These are phyloP conservation scores for Celoporthe dispersa DNA, from an alignment of 2,329 filamentous ascomycete genomes.

Conservation along the genomic window DNA sequence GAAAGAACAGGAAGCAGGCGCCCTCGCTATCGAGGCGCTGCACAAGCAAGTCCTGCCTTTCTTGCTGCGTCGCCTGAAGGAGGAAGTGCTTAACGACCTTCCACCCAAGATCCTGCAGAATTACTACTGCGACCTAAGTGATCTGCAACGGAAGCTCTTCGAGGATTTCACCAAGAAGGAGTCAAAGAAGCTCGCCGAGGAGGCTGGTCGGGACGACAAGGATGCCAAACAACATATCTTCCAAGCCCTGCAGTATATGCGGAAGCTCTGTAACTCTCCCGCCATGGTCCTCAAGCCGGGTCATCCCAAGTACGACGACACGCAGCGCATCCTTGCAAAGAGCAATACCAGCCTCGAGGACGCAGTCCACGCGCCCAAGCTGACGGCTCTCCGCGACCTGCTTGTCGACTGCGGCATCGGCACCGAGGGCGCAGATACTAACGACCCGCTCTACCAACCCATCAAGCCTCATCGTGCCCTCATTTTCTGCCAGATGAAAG, in stretches of 20 bases:
- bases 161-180: conserved; percentile 96
- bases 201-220: conserved; percentile 84
- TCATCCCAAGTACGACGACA: conserved; percentile 87
- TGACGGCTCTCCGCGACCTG: conserved; percentile 86
- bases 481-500: conserved; percentile 99
- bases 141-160: conserved; percentile 92
- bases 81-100: conserved; percentile 94
- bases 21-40: conserved; percentile 93
- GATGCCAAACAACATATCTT: conserved; percentile 98
- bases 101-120: conserved; percentile 99
- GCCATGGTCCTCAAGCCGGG: conserved; percentile 94
- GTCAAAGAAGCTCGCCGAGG: conserved; percentile 81
- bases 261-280: conserved; percentile 97
- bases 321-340: conserved; percentile 77
- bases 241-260: conserved; percentile 99
- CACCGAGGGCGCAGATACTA: conserved; percentile 64
- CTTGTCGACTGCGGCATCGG: conserved; percentile 99
- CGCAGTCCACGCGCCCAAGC: conserved; percentile 86
- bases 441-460: conserved; percentile 70
- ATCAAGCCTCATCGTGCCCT: conserved; percentile 96
- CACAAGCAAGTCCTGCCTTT: conserved; percentile 98
- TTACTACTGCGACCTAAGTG: conserved; percentile 97
- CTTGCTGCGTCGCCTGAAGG: conserved; percentile 92
- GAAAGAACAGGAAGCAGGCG: conserved; percentile 96
- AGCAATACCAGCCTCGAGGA: conserved; percentile 85